Evolutionary conservation across 192 early-diverging fungal species (phyloP).

Genomic region (Thoreauomyces humboldtii): DNA sequence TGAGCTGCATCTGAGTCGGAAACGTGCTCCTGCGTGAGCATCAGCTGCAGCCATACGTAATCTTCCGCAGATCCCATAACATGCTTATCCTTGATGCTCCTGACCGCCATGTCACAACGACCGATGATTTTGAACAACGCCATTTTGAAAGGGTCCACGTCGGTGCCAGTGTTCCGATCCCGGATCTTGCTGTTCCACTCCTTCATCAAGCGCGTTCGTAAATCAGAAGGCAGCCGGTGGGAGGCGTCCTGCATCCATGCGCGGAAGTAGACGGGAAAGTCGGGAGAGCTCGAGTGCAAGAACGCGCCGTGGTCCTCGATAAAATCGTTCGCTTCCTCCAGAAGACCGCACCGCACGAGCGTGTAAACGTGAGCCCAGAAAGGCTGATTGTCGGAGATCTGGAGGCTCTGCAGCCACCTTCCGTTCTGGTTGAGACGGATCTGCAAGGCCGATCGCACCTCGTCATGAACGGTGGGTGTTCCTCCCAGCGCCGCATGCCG

Average conservation of each 20-base stretch:
- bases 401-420: constrained; percentile 35
- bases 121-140: constrained; percentile 89
- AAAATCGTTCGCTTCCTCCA: constrained; percentile 66
- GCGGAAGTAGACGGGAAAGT: constrained; percentile 70
- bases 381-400: constrained; percentile 46
- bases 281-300: constrained; percentile 25
- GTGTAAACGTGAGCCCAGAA: constrained; percentile 88
- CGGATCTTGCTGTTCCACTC: constrained; percentile 54
- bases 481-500: constrained; percentile 68
- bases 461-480: constrained; percentile 68
- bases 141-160: constrained; percentile 84
- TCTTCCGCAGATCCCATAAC: constrained; percentile 84
- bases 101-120: constrained; percentile 72
- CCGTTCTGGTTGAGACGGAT: constrained; percentile 63
- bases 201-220: constrained; percentile 56
- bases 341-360: constrained; percentile 74
- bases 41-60: constrained; percentile 88
- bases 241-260: constrained; percentile 53
- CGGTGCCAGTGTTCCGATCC: constrained; percentile 38
- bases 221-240: constrained; percentile 42
- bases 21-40: constrained; percentile 63
- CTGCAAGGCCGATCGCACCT: constrained; percentile 69
- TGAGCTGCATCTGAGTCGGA: constrained; percentile 28
- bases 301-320: constrained; percentile 46
- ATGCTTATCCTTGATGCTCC: constrained; percentile 54